Evolutionary conservation across 1,139 yeast genomes (phyloP).

Genomic region (Taphrina sp.): DNA sequence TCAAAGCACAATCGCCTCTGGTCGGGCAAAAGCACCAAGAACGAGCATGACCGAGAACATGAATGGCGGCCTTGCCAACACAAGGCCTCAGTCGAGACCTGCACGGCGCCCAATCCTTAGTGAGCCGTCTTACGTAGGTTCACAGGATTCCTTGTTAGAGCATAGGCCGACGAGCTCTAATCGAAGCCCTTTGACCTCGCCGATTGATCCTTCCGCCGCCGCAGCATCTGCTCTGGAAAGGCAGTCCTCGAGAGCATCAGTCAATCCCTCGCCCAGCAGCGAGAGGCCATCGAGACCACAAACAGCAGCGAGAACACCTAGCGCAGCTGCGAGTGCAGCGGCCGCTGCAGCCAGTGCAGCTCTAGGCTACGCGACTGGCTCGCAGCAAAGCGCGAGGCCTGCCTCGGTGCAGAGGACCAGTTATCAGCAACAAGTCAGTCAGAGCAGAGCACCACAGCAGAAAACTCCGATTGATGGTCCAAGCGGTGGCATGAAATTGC

Average conservation of each 20-base stretch:
- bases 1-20: constrained; percentile 38
- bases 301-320: constrained; percentile 23
- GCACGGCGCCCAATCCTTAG: constrained; percentile 20
- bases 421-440: constrained; percentile 20
- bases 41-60: constrained; percentile 25
- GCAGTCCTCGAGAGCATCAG: constrained; percentile 20
- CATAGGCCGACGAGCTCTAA: too few species aligned
- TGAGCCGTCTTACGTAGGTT: constrained; percentile 21
- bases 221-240: constrained; percentile 26
- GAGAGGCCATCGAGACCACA: constrained; percentile 24
- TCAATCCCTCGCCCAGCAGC: constrained; percentile 8
- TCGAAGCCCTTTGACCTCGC: constrained; percentile 2
- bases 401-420: constrained; percentile 18
- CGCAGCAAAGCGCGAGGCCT: constrained; percentile 5
- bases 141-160: too few species aligned
- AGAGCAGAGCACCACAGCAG: neutral
- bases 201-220: constrained; percentile 23
- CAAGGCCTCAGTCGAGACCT: constrained; percentile 20
- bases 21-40: constrained; percentile 38
- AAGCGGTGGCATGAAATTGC: constrained; percentile 15
- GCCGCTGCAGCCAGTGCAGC: constrained; percentile 40
- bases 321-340: constrained; percentile 38
- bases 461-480: constrained; percentile 8
- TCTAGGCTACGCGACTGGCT: constrained; percentile 28
- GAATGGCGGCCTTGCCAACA: constrained; percentile 24